Evolutionary conservation across 2,329 filamentous ascomycete genomes (phyloP), one percentile per base, ranked within the genome.

Genomic region (Phialophora chinensis): DNA sequence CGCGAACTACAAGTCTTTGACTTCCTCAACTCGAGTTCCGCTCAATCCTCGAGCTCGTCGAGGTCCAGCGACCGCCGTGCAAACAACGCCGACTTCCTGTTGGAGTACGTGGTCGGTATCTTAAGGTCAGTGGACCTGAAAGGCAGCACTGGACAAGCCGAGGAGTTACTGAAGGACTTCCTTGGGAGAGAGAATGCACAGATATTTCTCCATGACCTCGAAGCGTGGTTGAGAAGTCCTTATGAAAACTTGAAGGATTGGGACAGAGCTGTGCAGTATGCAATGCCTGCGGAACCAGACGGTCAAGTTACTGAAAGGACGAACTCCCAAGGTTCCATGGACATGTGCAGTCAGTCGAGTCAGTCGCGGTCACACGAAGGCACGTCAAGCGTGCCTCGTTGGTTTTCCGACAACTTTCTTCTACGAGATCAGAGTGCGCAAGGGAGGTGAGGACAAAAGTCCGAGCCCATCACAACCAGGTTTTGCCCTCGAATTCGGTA

Each of bases 21-120:
- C 17, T 95, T 93, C 73, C 81, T 96, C 12, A 79, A 83, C 60
- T 68, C 38, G 60, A 71, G 69, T 33, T 70, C 75, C 63, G 62
- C 74, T 71, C 54, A 38, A 49, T 38, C 65, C 8, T 61, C 61
- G 4, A n/a, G 27, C 53, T 23, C 31, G 44, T 33, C 58, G 12
- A 54, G 11, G 4, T 44, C 65, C 14, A 57, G 47, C 42, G 66
- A 70, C 31, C 80, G 85, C 44, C 79, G 86, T 49, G 85, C 85
- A 4, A 89, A 86, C 71, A 94, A 93, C 73, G 87, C 90, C 7
- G 93, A 96, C 74, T 96, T 93, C 69, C 78, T 97, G 11, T 84
- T 97, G 10, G 91, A 96, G 74, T 97, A 96, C 76, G 87, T 96
- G 61, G 79, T 97, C 49, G 90, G 90, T 10, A 90, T 97, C 25